Base-by-base conservation (phyloP, 2,329 filamentous ascomycete species). In the Fragosphaeria purpurea region DNA sequence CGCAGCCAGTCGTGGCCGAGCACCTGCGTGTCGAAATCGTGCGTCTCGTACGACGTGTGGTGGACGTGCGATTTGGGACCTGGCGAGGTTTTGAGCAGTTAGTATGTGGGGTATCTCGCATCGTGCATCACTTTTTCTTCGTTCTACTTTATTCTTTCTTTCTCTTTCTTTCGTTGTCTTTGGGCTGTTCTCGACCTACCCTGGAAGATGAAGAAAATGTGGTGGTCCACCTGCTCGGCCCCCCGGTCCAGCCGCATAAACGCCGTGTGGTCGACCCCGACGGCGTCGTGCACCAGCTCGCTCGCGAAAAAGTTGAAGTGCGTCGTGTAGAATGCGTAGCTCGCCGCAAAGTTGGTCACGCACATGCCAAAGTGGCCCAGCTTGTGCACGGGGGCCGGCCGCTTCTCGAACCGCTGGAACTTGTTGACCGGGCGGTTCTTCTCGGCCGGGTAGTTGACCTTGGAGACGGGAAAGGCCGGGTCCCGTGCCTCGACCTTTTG, bases 1-100 rank as follows among this genome's bases (percentile, higher is more conserved):
- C 70, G 70, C 54, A 88, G 66, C 79, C 81, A 86, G 59, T 84
- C 75, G 64, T 88, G 84, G 1, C 84, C 84, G 4, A 87, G 68
- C 35, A 79, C 71, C 68, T 87, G 83, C 5, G 79, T 77, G 60
- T 88, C 83, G 58, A 83, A 85, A 62, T 87, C 82, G 58, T 84
- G 77, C 5, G 84, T 82, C 65, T 87, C 84, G 56, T 83, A 87
- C 3, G 74, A 79, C 13, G 76, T 77, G 65, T 87, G 84, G 61
- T 87, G 83, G 3, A 86, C 75, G 60, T 82, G 79, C 53, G 62
- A 67, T 46, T 66, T 62, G 42, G 65, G 62, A 0, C 71, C 52
- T 53, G 30, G 35, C 22, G 22, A 22, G 22, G 22, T 7, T 37
- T 33, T 3, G 6, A 11, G 48, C 33, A 33, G 30, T 7, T 33